phyloP scores from a whole-genome alignment of 371 early-diverging fungal genomes.

The Dichotomocladium elegans region DNA sequence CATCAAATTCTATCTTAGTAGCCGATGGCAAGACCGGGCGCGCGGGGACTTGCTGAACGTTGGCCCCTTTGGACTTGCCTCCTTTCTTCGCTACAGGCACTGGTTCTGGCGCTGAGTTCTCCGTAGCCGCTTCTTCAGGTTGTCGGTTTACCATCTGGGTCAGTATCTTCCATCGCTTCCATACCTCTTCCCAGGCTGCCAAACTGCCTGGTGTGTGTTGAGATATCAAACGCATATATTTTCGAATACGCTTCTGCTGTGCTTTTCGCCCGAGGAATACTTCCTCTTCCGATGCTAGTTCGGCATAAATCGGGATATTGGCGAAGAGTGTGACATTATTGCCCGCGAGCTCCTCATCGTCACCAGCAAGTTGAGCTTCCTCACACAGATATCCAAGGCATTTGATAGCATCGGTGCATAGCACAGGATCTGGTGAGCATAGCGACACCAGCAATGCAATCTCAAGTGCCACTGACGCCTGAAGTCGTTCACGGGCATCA shows the following conservation, averaged over 20 bases:
- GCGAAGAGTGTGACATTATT: constrained; percentile 51
- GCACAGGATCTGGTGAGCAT: constrained; percentile 68
- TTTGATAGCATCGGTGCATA: constrained; percentile 50
- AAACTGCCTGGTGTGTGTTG: constrained; percentile 70
- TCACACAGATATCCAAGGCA: constrained; percentile 57
- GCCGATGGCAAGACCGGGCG: constrained; percentile 22
- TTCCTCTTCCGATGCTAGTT: constrained; percentile 48
- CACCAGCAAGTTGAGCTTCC: constrained; percentile 53
- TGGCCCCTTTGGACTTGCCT: background rate
- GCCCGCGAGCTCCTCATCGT: constrained; percentile 47
- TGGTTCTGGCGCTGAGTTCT: background rate
- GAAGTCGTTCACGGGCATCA: constrained; percentile 56
- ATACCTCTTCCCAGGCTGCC: constrained; percentile 82
- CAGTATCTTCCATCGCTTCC: constrained; percentile 67
- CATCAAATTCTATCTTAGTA: constrained; percentile 22
- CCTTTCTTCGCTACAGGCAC: background rate
- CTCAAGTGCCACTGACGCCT: constrained; percentile 66
- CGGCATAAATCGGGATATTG: constrained; percentile 66
- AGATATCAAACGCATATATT: constrained; percentile 59
- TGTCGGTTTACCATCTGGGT: constrained; percentile 13
- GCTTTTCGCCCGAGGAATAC: constrained; percentile 60
- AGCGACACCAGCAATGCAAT: constrained; percentile 70
- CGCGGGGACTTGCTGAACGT: background rate
- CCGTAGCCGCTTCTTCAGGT: background rate
- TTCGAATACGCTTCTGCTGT: constrained; percentile 73